Conservation (phyloP, 2,329 filamentous ascomycete genomes). For the Immersiporthe knoxdaviesiana region DNA sequence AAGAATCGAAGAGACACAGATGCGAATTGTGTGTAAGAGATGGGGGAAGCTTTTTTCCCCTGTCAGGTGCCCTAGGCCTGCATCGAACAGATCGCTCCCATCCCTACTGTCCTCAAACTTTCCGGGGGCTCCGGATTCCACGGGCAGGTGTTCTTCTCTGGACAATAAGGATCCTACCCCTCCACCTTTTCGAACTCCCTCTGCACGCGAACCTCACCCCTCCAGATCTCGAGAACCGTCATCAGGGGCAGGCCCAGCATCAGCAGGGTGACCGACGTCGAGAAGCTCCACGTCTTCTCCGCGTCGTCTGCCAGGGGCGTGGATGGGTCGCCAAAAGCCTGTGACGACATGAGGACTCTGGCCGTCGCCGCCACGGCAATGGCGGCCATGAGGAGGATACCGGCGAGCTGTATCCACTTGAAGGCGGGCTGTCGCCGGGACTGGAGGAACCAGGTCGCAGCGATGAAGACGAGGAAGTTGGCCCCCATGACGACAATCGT, state of each 20-base stretch:
- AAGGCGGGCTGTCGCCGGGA: constrained; percentile 57
- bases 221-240: constrained; percentile 59
- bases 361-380: constrained; percentile 63
- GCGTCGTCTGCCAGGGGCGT: constrained; percentile 54
- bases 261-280: constrained; percentile 62
- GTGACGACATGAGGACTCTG: constrained; percentile 59
- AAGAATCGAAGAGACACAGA: too few species aligned
- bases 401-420: constrained; percentile 55
- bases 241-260: constrained; percentile 63
- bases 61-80: background rate
- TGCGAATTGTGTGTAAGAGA: background rate
- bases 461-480: constrained; percentile 60
- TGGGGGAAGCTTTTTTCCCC: background rate
- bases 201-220: constrained; percentile 13
- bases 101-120: background rate
- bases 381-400: constrained; percentile 58
- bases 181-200: constrained; percentile 1
- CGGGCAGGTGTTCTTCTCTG: background rate
- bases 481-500: constrained; percentile 65
- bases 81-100: background rate
- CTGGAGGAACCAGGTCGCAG: constrained; percentile 69
- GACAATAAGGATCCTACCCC: background rate
- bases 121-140: background rate
- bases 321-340: constrained; percentile 61
- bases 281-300: constrained; percentile 65